Evolutionary conservation across 169 alveolate species (phyloP).

Genomic region (Cryptosporidium baileyi): DNA sequence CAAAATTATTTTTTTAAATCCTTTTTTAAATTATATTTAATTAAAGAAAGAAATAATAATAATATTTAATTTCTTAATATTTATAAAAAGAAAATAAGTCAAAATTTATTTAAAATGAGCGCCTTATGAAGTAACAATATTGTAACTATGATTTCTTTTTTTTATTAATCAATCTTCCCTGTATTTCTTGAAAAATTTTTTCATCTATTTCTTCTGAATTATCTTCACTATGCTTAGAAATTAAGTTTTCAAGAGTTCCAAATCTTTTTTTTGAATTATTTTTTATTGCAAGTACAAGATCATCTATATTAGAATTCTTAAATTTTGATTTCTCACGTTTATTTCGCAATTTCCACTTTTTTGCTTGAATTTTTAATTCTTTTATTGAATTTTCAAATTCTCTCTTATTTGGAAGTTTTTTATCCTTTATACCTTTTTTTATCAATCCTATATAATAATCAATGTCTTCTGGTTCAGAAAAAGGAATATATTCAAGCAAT

Average conservation of each 20-base stretch:
- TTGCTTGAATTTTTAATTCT: neutral
- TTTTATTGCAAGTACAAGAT: conserved; percentile 44
- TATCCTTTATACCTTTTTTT: conserved; percentile 73
- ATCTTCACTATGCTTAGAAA: neutral
- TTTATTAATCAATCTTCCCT: conserved; percentile 13
- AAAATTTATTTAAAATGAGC: neutral
- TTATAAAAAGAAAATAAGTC: neutral
- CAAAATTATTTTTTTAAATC: neutral
- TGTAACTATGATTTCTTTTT: neutral
- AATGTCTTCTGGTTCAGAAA: conserved; percentile 76
- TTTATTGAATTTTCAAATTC: conserved; percentile 17
- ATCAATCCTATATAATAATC: conserved; percentile 73
- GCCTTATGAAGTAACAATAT: neutral
- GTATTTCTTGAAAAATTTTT: conserved; percentile 2
- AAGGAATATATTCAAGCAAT: conserved; percentile 79
- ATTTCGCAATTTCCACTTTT: neutral
- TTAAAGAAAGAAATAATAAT: neutral
- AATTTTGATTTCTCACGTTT: neutral
- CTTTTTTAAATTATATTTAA: neutral
- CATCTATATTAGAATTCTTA: neutral
- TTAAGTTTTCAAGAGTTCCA: neutral
- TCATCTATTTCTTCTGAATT: conserved; percentile 26
- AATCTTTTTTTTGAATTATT: conserved; percentile 10
- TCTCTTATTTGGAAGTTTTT: conserved; percentile 34
- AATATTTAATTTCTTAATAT: neutral